phyloP scores from a whole-genome alignment of 176 grass and related monocot genomes.

The Panicum miliaceum region DNA sequence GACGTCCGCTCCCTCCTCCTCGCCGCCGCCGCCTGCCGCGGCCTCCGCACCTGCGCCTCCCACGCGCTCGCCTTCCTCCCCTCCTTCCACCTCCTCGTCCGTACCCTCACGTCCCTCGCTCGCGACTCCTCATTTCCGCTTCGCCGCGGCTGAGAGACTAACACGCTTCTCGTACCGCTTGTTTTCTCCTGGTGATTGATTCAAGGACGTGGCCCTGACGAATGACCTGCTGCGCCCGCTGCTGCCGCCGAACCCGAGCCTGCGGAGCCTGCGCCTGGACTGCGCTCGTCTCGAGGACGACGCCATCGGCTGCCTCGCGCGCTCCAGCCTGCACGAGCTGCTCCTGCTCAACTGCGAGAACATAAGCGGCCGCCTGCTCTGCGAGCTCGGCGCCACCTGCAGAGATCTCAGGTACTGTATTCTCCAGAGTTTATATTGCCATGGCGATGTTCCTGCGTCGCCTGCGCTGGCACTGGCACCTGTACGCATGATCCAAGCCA shows the following conservation, averaged over 20 bases:
- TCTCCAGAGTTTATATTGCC: background rate
- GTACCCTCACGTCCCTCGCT: conserved; percentile 18
- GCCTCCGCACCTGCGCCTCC: conserved; percentile 62
- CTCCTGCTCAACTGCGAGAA: conserved; percentile 76
- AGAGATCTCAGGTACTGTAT: conserved; percentile 75
- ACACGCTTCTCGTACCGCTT: conserved; percentile 17
- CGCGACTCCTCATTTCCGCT: background rate
- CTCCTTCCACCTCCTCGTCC: conserved; percentile 75
- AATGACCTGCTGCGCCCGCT: conserved; percentile 64
- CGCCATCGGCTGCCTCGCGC: conserved; percentile 62
- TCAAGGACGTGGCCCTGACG: conserved; percentile 79
- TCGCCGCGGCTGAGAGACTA: background rate
- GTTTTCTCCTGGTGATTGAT: background rate
- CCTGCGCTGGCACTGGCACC: background rate
- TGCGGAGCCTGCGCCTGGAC: conserved; percentile 82
- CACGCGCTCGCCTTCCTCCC: conserved; percentile 79
- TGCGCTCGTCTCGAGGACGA: conserved; percentile 71
- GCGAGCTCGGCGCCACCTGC: conserved; percentile 69
- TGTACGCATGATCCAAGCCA: background rate
- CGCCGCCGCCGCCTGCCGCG: conserved; percentile 66
- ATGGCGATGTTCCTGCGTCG: background rate
- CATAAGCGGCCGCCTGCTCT: conserved; percentile 76
- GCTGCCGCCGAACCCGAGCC: conserved; percentile 63
- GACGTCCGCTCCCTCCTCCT: conserved; percentile 81
- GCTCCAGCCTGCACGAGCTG: conserved; percentile 74